Evolutionary conservation across 768 basidiomycete genomes (phyloP).

Genomic region (Mycena chlorophos): DNA sequence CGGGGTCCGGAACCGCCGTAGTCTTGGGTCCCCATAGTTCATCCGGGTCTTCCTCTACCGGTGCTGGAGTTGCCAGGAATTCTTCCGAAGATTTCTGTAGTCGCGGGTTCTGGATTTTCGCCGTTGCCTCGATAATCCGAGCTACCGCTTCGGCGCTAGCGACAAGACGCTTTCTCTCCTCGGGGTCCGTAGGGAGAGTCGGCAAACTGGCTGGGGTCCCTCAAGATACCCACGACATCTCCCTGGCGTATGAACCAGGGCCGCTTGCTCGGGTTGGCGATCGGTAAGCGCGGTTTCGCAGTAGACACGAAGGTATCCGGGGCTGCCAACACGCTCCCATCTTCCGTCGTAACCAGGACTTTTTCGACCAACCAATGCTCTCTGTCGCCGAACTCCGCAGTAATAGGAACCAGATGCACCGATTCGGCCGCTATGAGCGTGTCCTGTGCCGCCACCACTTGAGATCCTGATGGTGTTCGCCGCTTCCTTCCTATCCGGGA

Average conservation of each 20-base stretch:
- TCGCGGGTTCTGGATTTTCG: neutral
- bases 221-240: neutral
- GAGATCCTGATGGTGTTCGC: neutral
- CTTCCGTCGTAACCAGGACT: neutral
- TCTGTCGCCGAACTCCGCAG: neutral
- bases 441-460: neutral
- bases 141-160: neutral
- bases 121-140: neutral
- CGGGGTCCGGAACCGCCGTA: conserved; percentile 20
- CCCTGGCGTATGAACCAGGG: neutral
- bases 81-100: neutral
- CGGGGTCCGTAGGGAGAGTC: neutral
- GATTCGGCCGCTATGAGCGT: neutral
- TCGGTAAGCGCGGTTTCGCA: neutral
- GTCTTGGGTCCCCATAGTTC: conserved; percentile 24
- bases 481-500: neutral
- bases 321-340: conserved; percentile 1
- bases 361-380: conserved; percentile 17
- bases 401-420: neutral
- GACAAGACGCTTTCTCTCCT: neutral
- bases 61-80: neutral
- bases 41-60: neutral
- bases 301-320: neutral
- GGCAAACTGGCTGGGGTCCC: neutral
- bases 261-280: neutral